Conservation (phyloP, 805 yeast genomes). For the Candida succiphila region DNA sequence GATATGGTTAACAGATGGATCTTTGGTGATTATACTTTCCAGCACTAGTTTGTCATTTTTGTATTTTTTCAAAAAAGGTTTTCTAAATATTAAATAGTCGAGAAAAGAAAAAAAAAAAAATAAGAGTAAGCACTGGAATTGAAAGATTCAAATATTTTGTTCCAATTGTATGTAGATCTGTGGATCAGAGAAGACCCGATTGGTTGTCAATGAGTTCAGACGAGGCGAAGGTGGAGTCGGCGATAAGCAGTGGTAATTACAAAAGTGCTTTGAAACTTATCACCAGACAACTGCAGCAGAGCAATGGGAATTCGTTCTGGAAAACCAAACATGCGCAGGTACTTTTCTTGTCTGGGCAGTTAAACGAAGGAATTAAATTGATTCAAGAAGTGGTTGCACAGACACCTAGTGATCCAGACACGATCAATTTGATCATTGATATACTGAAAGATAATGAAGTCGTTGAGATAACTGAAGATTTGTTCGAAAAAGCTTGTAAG, state of each 20-base stretch:
- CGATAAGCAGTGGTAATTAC: constrained; percentile 34
- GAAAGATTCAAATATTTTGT: background rate
- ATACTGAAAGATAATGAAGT: constrained; percentile 30
- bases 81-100: background rate
- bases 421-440: constrained; percentile 37
- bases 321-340: constrained; percentile 32
- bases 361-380: constrained; percentile 22
- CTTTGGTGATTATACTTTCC: constrained; percentile 43
- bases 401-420: constrained; percentile 43
- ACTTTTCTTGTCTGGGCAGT: constrained; percentile 23
- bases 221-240: constrained; percentile 12
- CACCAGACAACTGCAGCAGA: constrained; percentile 36
- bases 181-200: too few relatives aligned
- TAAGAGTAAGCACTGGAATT: too few relatives aligned
- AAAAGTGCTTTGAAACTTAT: constrained; percentile 41
- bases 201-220: too few relatives aligned
- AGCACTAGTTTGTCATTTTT: too few relatives aligned
- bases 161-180: background rate
- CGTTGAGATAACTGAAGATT: constrained; percentile 29
- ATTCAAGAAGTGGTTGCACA: constrained; percentile 20
- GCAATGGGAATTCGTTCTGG: constrained; percentile 50
- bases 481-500: constrained; percentile 49
- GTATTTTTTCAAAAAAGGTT: background rate
- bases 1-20: constrained; percentile 87
- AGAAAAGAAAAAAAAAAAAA: background rate